phyloP scores from a whole-genome alignment of 495 filamentous ascomycete genomes.

The Neurospora pannonica region DNA sequence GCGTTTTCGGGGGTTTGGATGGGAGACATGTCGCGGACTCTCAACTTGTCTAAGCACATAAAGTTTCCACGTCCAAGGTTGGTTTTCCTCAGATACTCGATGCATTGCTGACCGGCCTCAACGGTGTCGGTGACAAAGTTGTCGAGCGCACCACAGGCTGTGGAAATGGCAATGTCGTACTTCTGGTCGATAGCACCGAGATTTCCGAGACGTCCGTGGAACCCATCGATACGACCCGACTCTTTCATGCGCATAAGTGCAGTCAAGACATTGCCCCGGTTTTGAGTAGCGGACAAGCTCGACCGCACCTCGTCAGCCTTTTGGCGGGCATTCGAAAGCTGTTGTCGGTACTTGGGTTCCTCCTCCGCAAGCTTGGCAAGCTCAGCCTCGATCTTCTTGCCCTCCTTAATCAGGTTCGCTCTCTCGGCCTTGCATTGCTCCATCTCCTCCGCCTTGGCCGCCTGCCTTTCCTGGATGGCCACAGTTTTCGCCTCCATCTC shows the following conservation, averaged over 20 bases:
- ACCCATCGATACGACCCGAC: constrained; percentile 90
- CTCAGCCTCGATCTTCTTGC: constrained; percentile 57
- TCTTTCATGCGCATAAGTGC: constrained; percentile 92
- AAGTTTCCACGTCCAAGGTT: constrained; percentile 96
- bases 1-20: constrained; percentile 88
- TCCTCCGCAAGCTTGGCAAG: constrained; percentile 59
- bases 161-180: constrained; percentile 95
- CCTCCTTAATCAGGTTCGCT: constrained; percentile 62
- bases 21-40: constrained; percentile 59
- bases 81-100: constrained; percentile 94
- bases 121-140: constrained; percentile 95
- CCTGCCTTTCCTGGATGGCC: constrained; percentile 57
- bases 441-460: constrained; percentile 62
- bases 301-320: constrained; percentile 92
- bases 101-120: constrained; percentile 91
- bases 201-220: constrained; percentile 91
- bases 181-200: constrained; percentile 89
- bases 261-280: constrained; percentile 82
- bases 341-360: constrained; percentile 70
- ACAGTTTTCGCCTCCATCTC: constrained; percentile 75
- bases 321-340: constrained; percentile 79
- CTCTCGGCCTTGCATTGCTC: constrained; percentile 67
- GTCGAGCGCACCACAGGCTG: constrained; percentile 81
- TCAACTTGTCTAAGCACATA: constrained; percentile 83
- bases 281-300: constrained; percentile 79